Evolutionary conservation across 345 rosid species (phyloP).

Genomic region (Salix udensis): DNA sequence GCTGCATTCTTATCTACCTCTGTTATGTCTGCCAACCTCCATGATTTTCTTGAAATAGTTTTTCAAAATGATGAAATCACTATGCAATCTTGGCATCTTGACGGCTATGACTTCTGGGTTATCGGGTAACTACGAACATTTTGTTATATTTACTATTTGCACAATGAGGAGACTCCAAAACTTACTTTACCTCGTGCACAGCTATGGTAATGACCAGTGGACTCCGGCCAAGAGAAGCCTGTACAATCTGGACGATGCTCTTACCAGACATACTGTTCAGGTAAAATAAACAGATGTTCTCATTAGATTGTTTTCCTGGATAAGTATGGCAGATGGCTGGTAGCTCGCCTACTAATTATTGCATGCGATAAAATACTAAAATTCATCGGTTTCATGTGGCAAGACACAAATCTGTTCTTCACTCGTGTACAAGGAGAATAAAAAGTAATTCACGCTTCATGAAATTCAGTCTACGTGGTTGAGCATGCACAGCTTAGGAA

Average conservation of each 20-base stretch:
- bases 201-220: constrained; percentile 81
- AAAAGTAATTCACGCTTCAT: too few relatives aligned
- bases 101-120: constrained; percentile 92
- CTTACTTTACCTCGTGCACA: constrained; percentile 23
- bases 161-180: constrained; percentile 9
- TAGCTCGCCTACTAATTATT: too few relatives aligned
- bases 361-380: too few relatives aligned
- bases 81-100: constrained; percentile 92
- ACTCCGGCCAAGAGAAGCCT: constrained; percentile 42
- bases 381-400: too few relatives aligned
- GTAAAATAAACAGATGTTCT: constrained; percentile 28
- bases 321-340: too few relatives aligned
- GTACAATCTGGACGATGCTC: constrained; percentile 71
- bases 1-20: constrained; percentile 55
- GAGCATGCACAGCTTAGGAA: too few relatives aligned
- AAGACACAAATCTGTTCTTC: too few relatives aligned
- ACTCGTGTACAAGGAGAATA: too few relatives aligned
- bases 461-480: too few relatives aligned
- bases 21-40: constrained; percentile 51
- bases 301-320: neutral
- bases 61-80: constrained; percentile 67
- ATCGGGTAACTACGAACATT: constrained; percentile 57
- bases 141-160: neutral
- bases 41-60: constrained; percentile 66
- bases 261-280: constrained; percentile 85